Evolutionary conservation across 495 filamentous ascomycete species (phyloP), one percentile per base, ranked within the genome.

Genomic region (Aspergillus diversus): DNA sequence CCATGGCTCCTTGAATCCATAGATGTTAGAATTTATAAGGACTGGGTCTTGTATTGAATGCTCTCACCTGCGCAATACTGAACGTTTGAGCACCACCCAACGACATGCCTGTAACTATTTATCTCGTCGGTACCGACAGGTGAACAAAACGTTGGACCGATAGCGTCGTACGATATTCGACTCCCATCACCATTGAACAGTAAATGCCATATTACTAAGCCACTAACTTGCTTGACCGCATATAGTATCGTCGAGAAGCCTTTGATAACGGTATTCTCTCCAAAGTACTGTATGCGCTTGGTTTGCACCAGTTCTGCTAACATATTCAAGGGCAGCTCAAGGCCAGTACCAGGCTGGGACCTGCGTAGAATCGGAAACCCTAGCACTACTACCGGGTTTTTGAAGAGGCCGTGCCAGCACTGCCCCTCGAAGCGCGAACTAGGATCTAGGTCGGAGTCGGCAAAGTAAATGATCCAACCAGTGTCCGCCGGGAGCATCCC

Each of bases 371-470:
- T 64, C 50, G 67, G 67, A 43, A 47, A 69, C 4, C 67, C 67
- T 16, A 34, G 33, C 16, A 67, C 67, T 13, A 69, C 15, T 4
- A 61, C 52, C 0, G 67, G 67, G 33, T 67, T 69, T 13, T 61
- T 27, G 35, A 69, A 69, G n/a, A 66, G 49, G 15, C 54, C 35
- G 16, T 63, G 52, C 67, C 67, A 69, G 49, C 67, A 66, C 17
- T 50, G 9, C 8, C 60, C 63, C 4, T 59, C 63, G 35, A 6
- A 35, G 11, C n/a, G 11, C 7, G 46, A 7, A 13, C 46, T 12
- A 7, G 16, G 16, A 12, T 48, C 16, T 27, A 27, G 21, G 21
- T 27, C 21, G 21, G 21, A 27, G 16, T 21, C 12, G 16, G 16
- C 6, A 17, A 33, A 51, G 34, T 5, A 32, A 17, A 48, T 12